Evolutionary conservation across 345 rosid species (phyloP).

Genomic region (Clarkia xantiana): DNA sequence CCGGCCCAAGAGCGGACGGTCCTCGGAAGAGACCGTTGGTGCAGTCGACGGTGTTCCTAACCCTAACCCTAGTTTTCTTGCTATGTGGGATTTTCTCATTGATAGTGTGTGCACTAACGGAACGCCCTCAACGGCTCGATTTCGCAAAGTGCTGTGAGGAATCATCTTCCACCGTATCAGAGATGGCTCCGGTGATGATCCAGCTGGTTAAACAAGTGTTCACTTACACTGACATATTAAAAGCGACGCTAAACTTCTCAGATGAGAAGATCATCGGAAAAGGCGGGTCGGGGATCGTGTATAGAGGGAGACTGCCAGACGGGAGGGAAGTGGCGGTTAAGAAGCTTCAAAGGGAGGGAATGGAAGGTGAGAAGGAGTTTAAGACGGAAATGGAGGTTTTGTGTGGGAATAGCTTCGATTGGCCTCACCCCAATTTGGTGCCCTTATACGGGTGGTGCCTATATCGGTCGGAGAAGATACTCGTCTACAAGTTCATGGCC

Average conservation of each 20-base stretch:
- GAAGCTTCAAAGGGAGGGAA: constrained; percentile 74
- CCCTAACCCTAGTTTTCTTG: constrained; percentile 22
- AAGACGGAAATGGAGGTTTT: constrained; percentile 91
- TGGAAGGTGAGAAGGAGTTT: constrained; percentile 78
- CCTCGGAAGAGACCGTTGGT: constrained; percentile 14
- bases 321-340: constrained; percentile 87
- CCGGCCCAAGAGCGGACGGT: neutral
- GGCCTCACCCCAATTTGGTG: constrained; percentile 93
- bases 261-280: constrained; percentile 64
- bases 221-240: constrained; percentile 66
- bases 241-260: constrained; percentile 67
- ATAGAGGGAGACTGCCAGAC: constrained; percentile 58
- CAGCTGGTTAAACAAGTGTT: constrained; percentile 66
- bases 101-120: constrained; percentile 26
- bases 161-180: constrained; percentile 54
- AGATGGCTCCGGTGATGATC: constrained; percentile 45
- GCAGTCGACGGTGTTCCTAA: constrained; percentile 22
- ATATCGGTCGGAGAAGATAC: constrained; percentile 52
- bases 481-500: constrained; percentile 82
- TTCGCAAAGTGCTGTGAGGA: constrained; percentile 1
- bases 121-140: constrained; percentile 15
- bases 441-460: constrained; percentile 88
- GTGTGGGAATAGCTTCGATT: constrained; percentile 55
- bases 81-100: constrained; percentile 32
- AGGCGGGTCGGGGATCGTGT: constrained; percentile 85